Evolutionary conservation across 75 land plant genomes (phyloP).

Genomic region (Sequoiadendron giganteum): DNA sequence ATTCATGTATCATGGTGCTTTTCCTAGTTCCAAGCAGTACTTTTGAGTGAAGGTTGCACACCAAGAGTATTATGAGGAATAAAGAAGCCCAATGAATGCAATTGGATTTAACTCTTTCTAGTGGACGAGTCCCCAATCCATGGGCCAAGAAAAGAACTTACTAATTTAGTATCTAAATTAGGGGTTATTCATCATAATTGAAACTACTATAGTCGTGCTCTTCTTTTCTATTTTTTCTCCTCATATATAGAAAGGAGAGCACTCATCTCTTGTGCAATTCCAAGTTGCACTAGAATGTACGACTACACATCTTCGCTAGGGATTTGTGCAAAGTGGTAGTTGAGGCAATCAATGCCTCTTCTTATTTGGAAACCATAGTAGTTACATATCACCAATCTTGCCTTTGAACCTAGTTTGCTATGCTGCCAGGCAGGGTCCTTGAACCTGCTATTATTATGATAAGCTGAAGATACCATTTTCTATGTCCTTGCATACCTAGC

Average conservation of each 20-base stretch:
- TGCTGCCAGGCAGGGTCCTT: not conserved
- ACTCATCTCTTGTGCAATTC: no score
- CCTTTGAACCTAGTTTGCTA: not conserved
- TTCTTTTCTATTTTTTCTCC: not conserved
- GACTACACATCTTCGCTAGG: not conserved
- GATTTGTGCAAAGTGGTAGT: not conserved
- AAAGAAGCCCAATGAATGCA: not conserved
- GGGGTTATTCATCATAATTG: not conserved
- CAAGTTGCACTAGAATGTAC: not conserved
- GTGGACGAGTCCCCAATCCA: not conserved
- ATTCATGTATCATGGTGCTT: not conserved
- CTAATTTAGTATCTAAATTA: not conserved
- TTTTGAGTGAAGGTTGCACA: not conserved
- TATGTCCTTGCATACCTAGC: not conserved
- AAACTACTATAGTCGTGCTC: not conserved
- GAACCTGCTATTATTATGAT: not conserved
- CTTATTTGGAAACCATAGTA: not conserved
- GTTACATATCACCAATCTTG: not conserved
- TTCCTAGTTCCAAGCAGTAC: not conserved
- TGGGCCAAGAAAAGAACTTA: not conserved
- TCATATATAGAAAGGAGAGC: no score
- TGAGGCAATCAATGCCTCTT: not conserved
- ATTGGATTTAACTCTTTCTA: not conserved
- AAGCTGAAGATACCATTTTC: not conserved
- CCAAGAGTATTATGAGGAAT: not conserved